These are phyloP conservation scores for Mortierella sp. DNA, from an alignment of 371 early-diverging fungal genomes.

Conservation along the genomic window DNA sequence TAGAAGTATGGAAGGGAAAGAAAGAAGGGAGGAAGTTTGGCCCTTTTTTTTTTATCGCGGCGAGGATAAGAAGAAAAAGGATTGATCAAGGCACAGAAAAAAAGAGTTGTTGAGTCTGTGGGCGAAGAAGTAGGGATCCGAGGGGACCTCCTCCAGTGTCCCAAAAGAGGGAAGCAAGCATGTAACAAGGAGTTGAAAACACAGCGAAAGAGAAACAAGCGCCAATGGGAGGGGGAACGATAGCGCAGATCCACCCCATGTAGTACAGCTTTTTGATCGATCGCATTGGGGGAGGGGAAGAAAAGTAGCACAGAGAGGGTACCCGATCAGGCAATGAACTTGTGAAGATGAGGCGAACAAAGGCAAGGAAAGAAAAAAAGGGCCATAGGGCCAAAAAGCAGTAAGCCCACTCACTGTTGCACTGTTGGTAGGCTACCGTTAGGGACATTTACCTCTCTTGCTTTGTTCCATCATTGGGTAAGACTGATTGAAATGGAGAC, in stretches of 20 bases:
- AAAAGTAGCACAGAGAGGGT: neutral
- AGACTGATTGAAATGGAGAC: neutral
- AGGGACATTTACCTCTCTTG: neutral
- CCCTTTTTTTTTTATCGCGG: conserved; percentile 1
- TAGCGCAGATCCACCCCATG: neutral
- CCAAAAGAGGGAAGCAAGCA: neutral
- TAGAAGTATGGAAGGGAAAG: neutral
- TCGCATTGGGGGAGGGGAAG: neutral
- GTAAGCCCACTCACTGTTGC: neutral
- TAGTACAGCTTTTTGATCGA: conserved; percentile 1
- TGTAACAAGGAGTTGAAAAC: neutral
- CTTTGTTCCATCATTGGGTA: neutral
- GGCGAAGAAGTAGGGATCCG: neutral
- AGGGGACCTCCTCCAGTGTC: neutral
- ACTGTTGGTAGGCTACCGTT: neutral
- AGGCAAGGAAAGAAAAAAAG: neutral
- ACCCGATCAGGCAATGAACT: conserved; percentile 9
- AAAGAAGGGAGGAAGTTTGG: neutral
- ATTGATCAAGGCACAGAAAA: neutral
- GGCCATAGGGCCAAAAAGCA: conserved; percentile 5
- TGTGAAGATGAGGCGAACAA: neutral
- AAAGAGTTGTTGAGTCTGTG: neutral
- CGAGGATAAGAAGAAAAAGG: neutral
- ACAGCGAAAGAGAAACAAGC: neutral
- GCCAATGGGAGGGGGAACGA: neutral